These are phyloP conservation scores for Puccinia horiana DNA, from an alignment of 1,284 basidiomycete species.

Conservation along the genomic window DNA sequence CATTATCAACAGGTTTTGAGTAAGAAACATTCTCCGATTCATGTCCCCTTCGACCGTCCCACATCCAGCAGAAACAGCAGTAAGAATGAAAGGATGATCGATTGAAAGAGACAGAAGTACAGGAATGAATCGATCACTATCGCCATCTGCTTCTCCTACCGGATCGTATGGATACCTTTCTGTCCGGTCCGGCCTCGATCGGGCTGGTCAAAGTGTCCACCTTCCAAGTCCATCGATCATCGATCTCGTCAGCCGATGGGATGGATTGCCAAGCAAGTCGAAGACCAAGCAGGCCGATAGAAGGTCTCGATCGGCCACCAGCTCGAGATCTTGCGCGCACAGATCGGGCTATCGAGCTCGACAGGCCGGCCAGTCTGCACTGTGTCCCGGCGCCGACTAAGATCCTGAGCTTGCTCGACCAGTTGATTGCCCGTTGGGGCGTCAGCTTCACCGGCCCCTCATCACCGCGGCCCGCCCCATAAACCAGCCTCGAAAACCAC, in stretches of 20 bases:
- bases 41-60: slow-evolving; percentile 51
- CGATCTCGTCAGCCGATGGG: neutral
- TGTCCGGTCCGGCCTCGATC: slow-evolving; percentile 72
- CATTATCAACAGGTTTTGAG: neutral
- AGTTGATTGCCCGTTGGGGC: slow-evolving; percentile 34
- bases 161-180: slow-evolving; percentile 63
- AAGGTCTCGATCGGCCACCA: slow-evolving; percentile 73
- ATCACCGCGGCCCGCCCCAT: too few relatives aligned
- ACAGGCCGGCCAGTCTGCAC: slow-evolving; percentile 73
- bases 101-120: slow-evolving; percentile 56
- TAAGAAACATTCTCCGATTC: slow-evolving; percentile 6
- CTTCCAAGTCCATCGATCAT: slow-evolving; percentile 61
- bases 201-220: slow-evolving; percentile 74
- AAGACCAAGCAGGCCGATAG: slow-evolving; percentile 57
- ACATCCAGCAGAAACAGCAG: neutral
- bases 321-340: slow-evolving; percentile 69
- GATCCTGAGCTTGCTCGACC: slow-evolving; percentile 66
- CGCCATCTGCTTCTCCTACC: slow-evolving; percentile 69
- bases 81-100: neutral
- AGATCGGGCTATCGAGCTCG: slow-evolving; percentile 72
- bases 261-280: neutral
- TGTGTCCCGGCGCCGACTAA: slow-evolving; percentile 72
- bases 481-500: neutral
- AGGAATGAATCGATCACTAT: slow-evolving; percentile 63
- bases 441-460: neutral